Base-by-base conservation (phyloP, 2,329 filamentous ascomycete species). In the Bipolaris sorokiniana region DNA sequence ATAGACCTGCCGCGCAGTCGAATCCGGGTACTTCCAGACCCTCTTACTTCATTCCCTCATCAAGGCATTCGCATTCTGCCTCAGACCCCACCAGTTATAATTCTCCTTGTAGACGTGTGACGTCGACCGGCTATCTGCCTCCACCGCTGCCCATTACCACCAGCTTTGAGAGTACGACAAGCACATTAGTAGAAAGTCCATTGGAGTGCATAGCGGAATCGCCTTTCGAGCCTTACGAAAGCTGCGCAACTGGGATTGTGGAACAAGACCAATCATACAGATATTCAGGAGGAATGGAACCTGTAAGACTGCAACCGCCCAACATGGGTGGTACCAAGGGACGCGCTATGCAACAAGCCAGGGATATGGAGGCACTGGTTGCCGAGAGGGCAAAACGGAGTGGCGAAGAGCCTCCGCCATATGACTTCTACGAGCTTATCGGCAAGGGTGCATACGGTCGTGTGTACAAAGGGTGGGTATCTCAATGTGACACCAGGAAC, bases 401-500 rank as follows among this genome's bases (percentile, higher is more conserved):
- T 31, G 85, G 85, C 37, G 85, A 86, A 56, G 82, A 86, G 23
- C 80, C 84, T 4, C 89, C 89, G 1, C 83, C 82, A 13, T 91
- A 91, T 64, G 82, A 83, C n/a, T 85, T 92, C 34, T 81, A 84
- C 11, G 89, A 91, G 73, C 80, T 91, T 53, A 91, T 91, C 64
- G 89, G 89, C 54, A 91, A 91, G 71, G 89, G 89, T 41, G 87
- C 85, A 59, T 91, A 89, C 70, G 89, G 89, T 1, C 84, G 88
- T 34, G 89, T 92, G 15, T 92, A 90, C 77, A 91, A 90, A 74
- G 88, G 79, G 75, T 78, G 58, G 28, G 76, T 72, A 22, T 65
- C 63, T 44, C 7, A 44, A 47, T 13, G 7, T 13, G 7, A 6
- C 7, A 7, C 20, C n/a, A 5, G 34, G 9, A 22, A 41, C 18